Conservation (phyloP, 169 alveolate species). For the Amoebophrya sp. region DNA sequence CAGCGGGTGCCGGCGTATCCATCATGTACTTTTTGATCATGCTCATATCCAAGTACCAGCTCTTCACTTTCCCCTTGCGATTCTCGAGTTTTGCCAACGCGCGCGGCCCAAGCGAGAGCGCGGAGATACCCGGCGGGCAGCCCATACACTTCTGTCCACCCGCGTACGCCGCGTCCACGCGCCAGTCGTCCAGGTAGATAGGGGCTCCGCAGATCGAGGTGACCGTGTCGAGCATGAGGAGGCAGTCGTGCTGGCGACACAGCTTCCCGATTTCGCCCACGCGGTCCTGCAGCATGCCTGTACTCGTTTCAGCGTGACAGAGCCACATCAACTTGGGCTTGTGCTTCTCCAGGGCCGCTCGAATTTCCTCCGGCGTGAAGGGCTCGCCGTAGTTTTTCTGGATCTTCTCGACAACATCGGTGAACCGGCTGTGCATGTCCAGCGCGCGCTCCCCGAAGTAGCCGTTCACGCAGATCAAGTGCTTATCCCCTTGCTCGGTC, state of each 20-base stretch:
- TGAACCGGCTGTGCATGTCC: slow-evolving; percentile 51
- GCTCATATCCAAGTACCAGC: slow-evolving; percentile 41
- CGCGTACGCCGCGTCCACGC: slow-evolving; percentile 38
- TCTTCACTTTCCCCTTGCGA: slow-evolving; percentile 31
- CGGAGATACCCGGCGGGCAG: slow-evolving; percentile 50
- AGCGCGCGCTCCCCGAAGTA: slow-evolving; percentile 46
- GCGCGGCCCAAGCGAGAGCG: slow-evolving; percentile 48
- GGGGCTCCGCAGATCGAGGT: slow-evolving; percentile 48
- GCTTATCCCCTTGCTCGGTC: slow-evolving; percentile 12
- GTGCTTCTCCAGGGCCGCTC: slow-evolving; percentile 32
- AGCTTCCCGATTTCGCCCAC: slow-evolving; percentile 2
- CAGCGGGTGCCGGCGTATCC: slow-evolving; percentile 29
- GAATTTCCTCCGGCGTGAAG: slow-evolving; percentile 37
- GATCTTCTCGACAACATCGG: slow-evolving; percentile 36
- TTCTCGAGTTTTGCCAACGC: slow-evolving; percentile 38
- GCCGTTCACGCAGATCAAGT: slow-evolving; percentile 29
- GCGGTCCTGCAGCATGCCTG: slow-evolving; percentile 35
- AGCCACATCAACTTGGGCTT: slow-evolving; percentile 38
- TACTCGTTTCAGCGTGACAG: slow-evolving; percentile 50
- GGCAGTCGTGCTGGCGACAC: slow-evolving; percentile 36
- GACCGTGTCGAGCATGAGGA: slow-evolving; percentile 50
- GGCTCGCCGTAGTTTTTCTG: slow-evolving; percentile 46
- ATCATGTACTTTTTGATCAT: slow-evolving; percentile 34
- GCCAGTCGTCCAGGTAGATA: slow-evolving; percentile 41
- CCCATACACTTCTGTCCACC: slow-evolving; percentile 32